These are phyloP conservation scores for Hygrocybe coccinea DNA, from an alignment of 768 basidiomycete species.

Conservation along the genomic window DNA sequence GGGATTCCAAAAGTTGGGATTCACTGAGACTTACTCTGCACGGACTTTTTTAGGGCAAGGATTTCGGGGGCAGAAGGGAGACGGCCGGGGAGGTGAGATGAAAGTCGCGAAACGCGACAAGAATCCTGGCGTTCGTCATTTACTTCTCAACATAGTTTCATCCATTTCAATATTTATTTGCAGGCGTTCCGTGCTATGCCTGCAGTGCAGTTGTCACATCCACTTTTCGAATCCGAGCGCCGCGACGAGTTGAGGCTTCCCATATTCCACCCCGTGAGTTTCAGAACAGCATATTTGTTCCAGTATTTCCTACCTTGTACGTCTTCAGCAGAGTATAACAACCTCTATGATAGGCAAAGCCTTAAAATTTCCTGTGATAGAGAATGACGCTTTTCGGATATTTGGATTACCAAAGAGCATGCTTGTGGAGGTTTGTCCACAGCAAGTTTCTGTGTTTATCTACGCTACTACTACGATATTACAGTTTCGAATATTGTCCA, in stretches of 20 bases:
- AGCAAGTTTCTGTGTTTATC: neutral
- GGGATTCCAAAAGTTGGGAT: neutral
- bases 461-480: neutral
- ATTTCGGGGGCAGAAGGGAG: neutral
- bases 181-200: conserved; percentile 46
- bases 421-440: conserved; percentile 58
- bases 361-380: conserved; percentile 40
- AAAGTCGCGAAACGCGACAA: conserved; percentile 20
- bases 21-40: too few species aligned
- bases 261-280: conserved; percentile 40
- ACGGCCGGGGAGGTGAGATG: neutral
- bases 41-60: conserved; percentile 1
- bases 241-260: conserved; percentile 37
- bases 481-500: conserved; percentile 65
- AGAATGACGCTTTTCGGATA: conserved; percentile 49
- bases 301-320: neutral
- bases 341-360: conserved; percentile 40
- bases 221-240: conserved; percentile 37
- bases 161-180: neutral
- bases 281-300: conserved; percentile 8
- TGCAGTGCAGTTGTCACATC: conserved; percentile 33
- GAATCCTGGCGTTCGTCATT: conserved; percentile 28
- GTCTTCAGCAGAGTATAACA: conserved; percentile 22
- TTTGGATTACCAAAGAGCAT: conserved; percentile 72
- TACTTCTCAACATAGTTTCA: neutral